Conservation (phyloP, 129 eudicot genomes). For the Lactuca sativa region DNA sequence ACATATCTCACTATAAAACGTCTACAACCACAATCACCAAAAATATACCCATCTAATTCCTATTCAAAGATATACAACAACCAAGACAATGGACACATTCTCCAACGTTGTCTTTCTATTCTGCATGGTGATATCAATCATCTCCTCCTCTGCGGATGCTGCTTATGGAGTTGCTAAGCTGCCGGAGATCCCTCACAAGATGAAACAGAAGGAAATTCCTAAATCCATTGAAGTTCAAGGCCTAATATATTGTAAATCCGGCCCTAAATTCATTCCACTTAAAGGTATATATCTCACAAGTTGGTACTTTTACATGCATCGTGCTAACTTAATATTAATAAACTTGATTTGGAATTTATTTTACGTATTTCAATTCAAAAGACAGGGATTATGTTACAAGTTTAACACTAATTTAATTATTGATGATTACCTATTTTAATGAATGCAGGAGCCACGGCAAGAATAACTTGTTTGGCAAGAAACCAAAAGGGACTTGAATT, state of each 20-base stretch:
- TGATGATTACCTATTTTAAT: neutral
- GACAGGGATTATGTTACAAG: neutral
- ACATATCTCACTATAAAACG: slow-evolving; percentile 23
- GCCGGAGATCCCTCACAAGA: slow-evolving; percentile 12
- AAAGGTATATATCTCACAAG: too few relatives aligned
- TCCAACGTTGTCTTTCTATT: slow-evolving; percentile 18
- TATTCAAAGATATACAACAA: neutral
- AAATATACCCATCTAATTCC: neutral
- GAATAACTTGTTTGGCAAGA: slow-evolving; percentile 49
- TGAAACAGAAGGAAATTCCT: slow-evolving; percentile 13
- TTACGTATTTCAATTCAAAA: neutral
- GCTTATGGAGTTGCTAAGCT: slow-evolving; percentile 19
- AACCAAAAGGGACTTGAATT: slow-evolving; percentile 51
- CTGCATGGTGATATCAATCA: neutral
- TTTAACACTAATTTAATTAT: neutral
- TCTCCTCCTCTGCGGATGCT: slow-evolving; percentile 11
- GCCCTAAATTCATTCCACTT: slow-evolving; percentile 38
- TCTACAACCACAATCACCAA: slow-evolving; percentile 16
- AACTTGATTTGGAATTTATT: too few relatives aligned
- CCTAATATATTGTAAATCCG: slow-evolving; percentile 51
- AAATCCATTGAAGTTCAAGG: slow-evolving; percentile 45
- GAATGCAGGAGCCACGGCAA: slow-evolving; percentile 43
- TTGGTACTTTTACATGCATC: too few relatives aligned
- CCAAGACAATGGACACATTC: slow-evolving; percentile 25
- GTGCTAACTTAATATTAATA: too few relatives aligned